A percentile compares a stretch with the other conserved stretches of the same genome.
These are phyloP conservation scores for Funneliformis mosseae DNA, from an alignment of 192 early-diverging fungal genomes.

Conservation along the genomic window DNA sequence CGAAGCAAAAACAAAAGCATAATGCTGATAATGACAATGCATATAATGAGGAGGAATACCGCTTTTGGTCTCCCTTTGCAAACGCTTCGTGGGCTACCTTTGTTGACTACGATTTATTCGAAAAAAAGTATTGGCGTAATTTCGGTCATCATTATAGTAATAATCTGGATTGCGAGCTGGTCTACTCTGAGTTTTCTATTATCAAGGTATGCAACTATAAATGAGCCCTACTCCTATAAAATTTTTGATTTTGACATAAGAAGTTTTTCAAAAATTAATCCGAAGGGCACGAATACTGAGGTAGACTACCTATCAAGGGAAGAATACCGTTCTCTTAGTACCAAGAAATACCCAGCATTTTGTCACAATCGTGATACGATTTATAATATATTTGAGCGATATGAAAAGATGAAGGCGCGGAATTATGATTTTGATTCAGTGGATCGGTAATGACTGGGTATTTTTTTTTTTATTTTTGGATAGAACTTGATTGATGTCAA, in stretches of 20 bases:
- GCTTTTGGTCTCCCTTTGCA: not conserved
- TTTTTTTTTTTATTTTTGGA: not conserved
- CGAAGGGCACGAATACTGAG: not conserved
- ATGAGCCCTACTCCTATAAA: not conserved
- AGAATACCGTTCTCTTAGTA: not conserved
- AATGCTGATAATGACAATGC: not conserved
- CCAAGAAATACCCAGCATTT: no score
- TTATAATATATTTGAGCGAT: not conserved
- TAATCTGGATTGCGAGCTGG: not conserved
- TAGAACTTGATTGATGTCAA: not conserved
- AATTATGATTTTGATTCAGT: slow-evolving; percentile 8
- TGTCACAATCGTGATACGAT: no score
- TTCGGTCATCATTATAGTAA: not conserved
- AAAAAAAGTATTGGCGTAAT: not conserved
- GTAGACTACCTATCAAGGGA: slow-evolving; percentile 11
- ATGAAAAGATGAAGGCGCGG: not conserved
- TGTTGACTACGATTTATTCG: not conserved
- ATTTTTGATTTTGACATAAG: not conserved
- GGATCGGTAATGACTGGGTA: not conserved
- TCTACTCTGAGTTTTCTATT: slow-evolving; percentile 15
- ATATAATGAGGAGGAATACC: not conserved
- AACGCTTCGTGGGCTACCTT: not conserved
- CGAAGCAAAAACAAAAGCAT: not conserved
- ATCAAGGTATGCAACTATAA: slow-evolving; percentile 4
- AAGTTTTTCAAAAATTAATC: not conserved